A percentile compares a stretch with the other conserved stretches of the same genome.
Conservation (phyloP, 441 rosid species). For the Aleurites moluccanus region DNA sequence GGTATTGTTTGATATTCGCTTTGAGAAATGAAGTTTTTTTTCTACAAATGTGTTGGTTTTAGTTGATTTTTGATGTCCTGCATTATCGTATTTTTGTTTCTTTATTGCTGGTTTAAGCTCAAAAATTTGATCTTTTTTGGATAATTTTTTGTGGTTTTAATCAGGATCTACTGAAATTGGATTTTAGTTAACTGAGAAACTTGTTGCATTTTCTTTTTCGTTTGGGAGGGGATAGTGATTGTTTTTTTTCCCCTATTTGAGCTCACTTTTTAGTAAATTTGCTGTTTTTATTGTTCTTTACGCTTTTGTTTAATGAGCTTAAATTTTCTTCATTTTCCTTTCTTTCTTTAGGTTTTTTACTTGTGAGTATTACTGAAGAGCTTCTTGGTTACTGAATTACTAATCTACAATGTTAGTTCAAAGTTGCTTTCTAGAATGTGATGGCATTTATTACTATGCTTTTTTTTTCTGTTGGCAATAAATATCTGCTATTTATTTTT, state of each 20-base stretch:
- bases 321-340: background rate
- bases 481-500: background rate
- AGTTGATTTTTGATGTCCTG: background rate
- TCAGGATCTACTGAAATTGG: slow-evolving; percentile 18
- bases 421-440: slow-evolving; percentile 4
- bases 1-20: background rate
- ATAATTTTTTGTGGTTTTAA: background rate
- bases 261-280: background rate
- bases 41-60: background rate
- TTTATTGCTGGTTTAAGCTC: slow-evolving; percentile 8
- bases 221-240: background rate
- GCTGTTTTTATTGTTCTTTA: background rate
- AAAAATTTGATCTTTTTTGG: background rate
- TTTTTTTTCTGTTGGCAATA: background rate
- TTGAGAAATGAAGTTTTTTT: background rate
- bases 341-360: background rate
- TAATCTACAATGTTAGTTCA: background rate
- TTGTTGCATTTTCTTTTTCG: background rate
- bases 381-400: background rate
- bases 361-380: background rate
- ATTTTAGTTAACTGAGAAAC: background rate
- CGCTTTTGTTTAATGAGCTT: background rate
- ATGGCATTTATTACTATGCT: background rate
- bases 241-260: background rate
- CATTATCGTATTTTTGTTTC: slow-evolving; percentile 4